Evolutionary conservation across 345 rosid genomes (phyloP).

Genomic region (Syzygium jambos): DNA sequence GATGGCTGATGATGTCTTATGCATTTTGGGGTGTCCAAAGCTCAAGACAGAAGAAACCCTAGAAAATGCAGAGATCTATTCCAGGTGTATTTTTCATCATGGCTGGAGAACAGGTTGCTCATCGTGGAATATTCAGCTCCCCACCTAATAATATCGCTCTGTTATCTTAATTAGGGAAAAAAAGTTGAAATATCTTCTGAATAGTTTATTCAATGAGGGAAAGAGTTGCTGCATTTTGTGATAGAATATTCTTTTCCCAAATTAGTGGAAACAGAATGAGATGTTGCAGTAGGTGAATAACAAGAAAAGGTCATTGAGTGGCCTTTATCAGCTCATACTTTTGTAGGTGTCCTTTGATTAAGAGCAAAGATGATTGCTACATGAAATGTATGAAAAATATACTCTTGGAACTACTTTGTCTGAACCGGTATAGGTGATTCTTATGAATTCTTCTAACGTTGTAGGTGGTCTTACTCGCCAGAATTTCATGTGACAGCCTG

Average conservation of each 20-base stretch:
- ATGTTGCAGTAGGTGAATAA: neutral
- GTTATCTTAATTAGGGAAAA: neutral
- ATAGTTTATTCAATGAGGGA: neutral
- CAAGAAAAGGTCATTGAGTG: neutral
- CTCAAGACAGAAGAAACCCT: neutral
- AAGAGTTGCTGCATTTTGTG: neutral
- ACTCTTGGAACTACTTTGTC: neutral
- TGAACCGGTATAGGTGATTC: neutral
- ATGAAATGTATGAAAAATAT: neutral
- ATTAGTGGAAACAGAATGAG: neutral
- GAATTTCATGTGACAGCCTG: neutral
- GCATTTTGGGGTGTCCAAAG: neutral
- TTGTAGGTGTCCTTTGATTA: neutral
- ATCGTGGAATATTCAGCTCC: neutral
- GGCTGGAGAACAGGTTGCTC: neutral
- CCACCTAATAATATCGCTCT: neutral
- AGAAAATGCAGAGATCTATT: neutral
- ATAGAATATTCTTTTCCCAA: neutral
- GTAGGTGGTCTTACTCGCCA: neutral
- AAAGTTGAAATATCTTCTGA: neutral
- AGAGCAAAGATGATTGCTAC: neutral
- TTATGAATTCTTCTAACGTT: neutral
- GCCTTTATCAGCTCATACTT: neutral
- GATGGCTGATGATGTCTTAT: neutral
- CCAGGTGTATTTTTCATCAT: neutral